Conservation (phyloP, 2,329 filamentous ascomycete genomes). For the Hymenoscyphus occultus region DNA sequence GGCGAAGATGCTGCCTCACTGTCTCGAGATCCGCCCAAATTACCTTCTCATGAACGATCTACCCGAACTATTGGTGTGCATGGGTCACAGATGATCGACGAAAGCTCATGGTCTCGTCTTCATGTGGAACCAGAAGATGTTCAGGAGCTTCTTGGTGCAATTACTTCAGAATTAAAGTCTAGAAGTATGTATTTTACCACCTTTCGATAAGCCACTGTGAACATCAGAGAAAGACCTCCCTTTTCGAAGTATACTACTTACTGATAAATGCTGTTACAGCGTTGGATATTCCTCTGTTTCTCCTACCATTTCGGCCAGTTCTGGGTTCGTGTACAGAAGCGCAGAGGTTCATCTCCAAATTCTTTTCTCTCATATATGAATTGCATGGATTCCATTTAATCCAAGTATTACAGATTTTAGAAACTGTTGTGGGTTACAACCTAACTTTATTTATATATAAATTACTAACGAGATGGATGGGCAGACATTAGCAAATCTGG, state of each 20-base stretch:
- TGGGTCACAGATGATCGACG: no score
- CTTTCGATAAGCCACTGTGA: neutral
- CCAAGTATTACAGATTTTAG: neutral
- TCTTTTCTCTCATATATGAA: neutral
- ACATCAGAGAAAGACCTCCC: neutral
- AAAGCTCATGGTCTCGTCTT: neutral
- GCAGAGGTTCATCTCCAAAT: neutral
- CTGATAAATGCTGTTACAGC: neutral
- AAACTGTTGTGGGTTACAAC: neutral
- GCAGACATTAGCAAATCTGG: neutral
- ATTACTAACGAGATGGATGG: neutral
- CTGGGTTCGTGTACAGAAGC: neutral
- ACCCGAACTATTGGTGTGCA: no score
- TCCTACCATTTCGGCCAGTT: neutral
- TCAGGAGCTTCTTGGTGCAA: neutral
- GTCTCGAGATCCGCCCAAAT: no score
- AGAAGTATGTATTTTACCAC: neutral
- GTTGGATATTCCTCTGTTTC: neutral
- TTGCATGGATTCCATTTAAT: neutral
- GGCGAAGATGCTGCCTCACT: no score
- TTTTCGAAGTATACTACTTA: neutral
- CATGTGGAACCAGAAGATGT: neutral
- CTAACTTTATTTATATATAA: neutral
- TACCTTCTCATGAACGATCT: no score
- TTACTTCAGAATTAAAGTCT: neutral